A percentile compares a stretch with the other conserved stretches of the same genome.
Evolutionary conservation across 2,329 filamentous ascomycete genomes (phyloP).

Genomic region (Penicillium brevicompactum): DNA sequence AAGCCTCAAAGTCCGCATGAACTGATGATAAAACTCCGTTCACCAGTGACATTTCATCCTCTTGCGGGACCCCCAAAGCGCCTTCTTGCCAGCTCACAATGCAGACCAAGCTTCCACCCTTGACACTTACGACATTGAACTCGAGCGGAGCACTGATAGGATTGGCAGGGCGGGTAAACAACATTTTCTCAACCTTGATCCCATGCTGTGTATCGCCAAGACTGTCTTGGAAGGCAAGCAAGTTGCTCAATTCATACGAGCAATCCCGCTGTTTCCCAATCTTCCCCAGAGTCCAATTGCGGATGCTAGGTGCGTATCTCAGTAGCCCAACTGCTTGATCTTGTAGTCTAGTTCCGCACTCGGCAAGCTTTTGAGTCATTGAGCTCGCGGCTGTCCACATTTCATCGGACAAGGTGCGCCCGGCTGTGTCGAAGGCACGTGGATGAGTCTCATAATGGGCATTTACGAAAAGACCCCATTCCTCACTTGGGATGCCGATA

Average conservation of each 20-base stretch:
- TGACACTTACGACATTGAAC: constrained; percentile 46
- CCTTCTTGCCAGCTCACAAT: constrained; percentile 48
- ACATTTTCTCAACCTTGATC: constrained; percentile 35
- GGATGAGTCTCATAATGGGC: constrained; percentile 30
- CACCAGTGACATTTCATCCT: constrained; percentile 17
- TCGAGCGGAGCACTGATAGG: constrained; percentile 39
- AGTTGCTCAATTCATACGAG: constrained; percentile 51
- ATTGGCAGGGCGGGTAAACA: constrained; percentile 50
- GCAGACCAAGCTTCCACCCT: constrained; percentile 41
- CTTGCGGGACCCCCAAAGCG: constrained; percentile 40
- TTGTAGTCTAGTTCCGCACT: constrained; percentile 30
- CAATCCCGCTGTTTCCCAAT: constrained; percentile 40
- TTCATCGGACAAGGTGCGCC: constrained; percentile 15
- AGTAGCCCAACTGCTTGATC: constrained; percentile 49
- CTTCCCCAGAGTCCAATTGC: constrained; percentile 43
- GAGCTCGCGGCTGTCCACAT: constrained; percentile 38
- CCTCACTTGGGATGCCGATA: constrained; percentile 29
- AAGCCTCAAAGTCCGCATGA: neutral
- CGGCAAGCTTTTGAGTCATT: constrained; percentile 36
- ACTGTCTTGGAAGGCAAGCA: constrained; percentile 42
- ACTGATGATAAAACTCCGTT: neutral
- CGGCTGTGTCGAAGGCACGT: neutral
- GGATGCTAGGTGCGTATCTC: constrained; percentile 42
- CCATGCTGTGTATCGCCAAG: constrained; percentile 13
- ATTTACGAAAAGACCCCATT: constrained; percentile 42